Evolutionary conservation across 768 basidiomycete species (phyloP), one percentile per base, ranked within the genome.

Genomic region (Suillus bovinus): DNA sequence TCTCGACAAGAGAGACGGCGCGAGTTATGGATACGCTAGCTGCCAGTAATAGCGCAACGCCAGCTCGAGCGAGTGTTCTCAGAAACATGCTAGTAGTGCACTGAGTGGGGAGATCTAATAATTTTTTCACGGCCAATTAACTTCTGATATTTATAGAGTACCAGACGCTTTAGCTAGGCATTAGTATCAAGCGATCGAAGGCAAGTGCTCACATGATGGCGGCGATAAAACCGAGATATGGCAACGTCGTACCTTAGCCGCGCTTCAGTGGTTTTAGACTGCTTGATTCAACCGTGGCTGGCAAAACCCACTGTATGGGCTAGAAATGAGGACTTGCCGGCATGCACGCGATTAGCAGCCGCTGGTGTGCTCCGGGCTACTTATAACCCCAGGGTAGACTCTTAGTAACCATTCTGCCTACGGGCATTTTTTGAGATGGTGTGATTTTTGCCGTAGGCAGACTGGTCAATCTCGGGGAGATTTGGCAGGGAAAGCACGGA

Each of bases 11-110:
- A 36, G 38, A 60, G 7, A 24, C 29, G 11, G 66, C 66, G 13
- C 46, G 59, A 29, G 54, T 60, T n/a, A 49, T 49, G 27, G 34
- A 11, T 5, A 22, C 16, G 24, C 58, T 54, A 11, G 44, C 58
- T 24, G 11, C 34, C 11, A 36, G 34, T 36, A 36, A 41, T 20
- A 73, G 53, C 9, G 49, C 31, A 17, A 57, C 36, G n/a, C 57
- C 13, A 0, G 49, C 38, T 22, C 52, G 27, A n/a, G 63, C 34
- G 29, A 60, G n/a, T 0, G 55, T 27, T 13, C 8, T 65, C 11
- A 67, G 46, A 20, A 16, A 65, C 72, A 73, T 74, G 8, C 17
- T 16, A 20, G 36, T 16, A 20, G 36, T 2, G 34, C 33, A n/a
- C 16, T 11, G 1, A 5, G 20, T 13, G 14, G 16, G 14, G 59